Base-by-base conservation (phyloP, 192 early-diverging fungal species). In the Backusella mclennaniae region DNA sequence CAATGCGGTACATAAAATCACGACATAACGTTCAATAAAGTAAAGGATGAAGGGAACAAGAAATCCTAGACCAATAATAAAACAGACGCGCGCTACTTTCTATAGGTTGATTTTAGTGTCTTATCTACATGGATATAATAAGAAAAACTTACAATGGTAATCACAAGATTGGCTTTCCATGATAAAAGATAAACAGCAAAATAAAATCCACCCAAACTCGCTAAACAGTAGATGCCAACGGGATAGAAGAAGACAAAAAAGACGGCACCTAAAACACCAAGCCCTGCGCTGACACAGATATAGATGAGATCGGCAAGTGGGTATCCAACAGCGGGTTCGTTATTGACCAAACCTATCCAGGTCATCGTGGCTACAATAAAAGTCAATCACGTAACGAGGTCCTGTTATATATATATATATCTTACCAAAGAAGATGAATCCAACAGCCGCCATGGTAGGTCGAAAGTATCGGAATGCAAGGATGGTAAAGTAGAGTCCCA, bases 221-320 rank as follows among this genome's bases (percentile, higher is more conserved):
- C 52, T 2, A 96, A 76, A 31, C 92, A 82, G 69, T 92, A 89
- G 23, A 95, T 77, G 17, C 90, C 93, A 6, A 96, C 76, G 35
- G 84, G 84, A 81, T 87, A 90, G 73, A 82, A 67, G 67, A 75
- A 82, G 17, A 75, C 56, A 41, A 82, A 78, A 14, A 78, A 26
- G 1, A 82, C 59, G 9, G 80, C 73, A 26, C 80, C 80, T 0
- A 82, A n/a, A 42, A 82, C 38, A 73, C 80, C 80, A 33, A 82
- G 59, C 6, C 80, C 80, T 21, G 75, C 67, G 63, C 76, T 70
- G 31, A 82, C 80, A 52, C 76, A 75, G 15, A 82, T 75, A 41
- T 82, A 82, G 14, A 82, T 68, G 26, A 78, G 75, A 17, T 71
- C 70, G 0, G 67, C 41, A 36, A 78, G 29, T 4, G 77, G 63